Conservation (phyloP, 2,329 filamentous ascomycete genomes). For the Penicillium sp. region DNA sequence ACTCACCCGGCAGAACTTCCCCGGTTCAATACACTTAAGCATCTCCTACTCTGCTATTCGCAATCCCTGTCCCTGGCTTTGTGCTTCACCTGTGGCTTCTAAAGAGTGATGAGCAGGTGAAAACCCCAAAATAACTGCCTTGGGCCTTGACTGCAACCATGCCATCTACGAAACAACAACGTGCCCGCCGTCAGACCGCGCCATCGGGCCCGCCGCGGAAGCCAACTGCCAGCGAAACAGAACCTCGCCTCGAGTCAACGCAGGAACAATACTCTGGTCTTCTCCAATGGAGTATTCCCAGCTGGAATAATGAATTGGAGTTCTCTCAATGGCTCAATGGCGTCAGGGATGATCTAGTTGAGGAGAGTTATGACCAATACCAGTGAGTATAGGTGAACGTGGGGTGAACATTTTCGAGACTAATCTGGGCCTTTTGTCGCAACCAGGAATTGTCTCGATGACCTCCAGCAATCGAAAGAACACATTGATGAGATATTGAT, state of each 20-base stretch:
- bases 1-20: conserved; percentile 36
- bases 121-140: background rate
- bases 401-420: conserved; percentile 6
- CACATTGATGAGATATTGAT: conserved; percentile 77
- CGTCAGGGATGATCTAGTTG: conserved; percentile 67
- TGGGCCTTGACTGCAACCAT: conserved; percentile 18
- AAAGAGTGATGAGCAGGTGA: conserved; percentile 9
- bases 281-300: conserved; percentile 9
- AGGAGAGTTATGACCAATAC: conserved; percentile 83
- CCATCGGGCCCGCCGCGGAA: conserved; percentile 35
- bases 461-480: conserved; percentile 74
- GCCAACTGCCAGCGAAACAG: conserved; percentile 23
- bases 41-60: conserved; percentile 14
- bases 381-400: conserved; percentile 54
- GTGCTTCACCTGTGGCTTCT: background rate
- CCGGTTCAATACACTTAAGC: conserved; percentile 23
- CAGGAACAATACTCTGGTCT: conserved; percentile 5
- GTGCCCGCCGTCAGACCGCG: conserved; percentile 39
- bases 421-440: conserved; percentile 7
- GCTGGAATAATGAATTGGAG: conserved; percentile 54
- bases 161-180: conserved; percentile 32
- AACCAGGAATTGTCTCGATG: conserved; percentile 71
- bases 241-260: conserved; percentile 15
- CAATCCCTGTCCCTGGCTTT: background rate
- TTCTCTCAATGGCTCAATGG: conserved; percentile 60